A percentile compares a stretch with the other conserved stretches of the same genome.
Evolutionary conservation across 495 filamentous ascomycete genomes (phyloP).

Genomic region (Xylaria curta): DNA sequence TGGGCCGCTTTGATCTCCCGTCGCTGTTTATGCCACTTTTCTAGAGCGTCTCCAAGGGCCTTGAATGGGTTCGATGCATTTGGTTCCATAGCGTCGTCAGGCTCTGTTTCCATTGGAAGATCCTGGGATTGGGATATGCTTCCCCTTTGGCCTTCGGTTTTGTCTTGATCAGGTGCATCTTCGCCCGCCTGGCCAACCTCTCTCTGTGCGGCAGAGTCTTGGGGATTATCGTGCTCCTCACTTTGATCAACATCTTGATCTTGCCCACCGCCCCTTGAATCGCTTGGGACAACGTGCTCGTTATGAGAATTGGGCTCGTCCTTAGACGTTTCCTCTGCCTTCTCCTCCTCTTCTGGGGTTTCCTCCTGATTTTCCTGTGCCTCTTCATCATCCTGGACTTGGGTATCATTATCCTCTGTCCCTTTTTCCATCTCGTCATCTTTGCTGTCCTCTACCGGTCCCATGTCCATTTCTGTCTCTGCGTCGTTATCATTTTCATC

Average conservation of each 20-base stretch:
- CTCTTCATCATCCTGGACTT: constrained; percentile 50
- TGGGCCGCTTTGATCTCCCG: constrained; percentile 75
- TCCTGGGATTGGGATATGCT: constrained; percentile 59
- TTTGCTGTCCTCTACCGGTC: constrained; percentile 31
- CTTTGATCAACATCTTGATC: constrained; percentile 58
- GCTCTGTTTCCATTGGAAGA: constrained; percentile 53
- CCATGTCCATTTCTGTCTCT: constrained; percentile 39
- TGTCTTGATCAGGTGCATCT: constrained; percentile 56
- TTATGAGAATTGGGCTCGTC: constrained; percentile 61
- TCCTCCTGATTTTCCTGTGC: constrained; percentile 55
- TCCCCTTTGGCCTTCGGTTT: constrained; percentile 56
- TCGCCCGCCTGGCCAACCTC: constrained; percentile 57
- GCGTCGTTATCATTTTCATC: constrained; percentile 39
- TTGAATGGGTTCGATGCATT: constrained; percentile 74
- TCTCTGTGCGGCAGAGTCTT: constrained; percentile 53
- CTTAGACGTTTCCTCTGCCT: constrained; percentile 45
- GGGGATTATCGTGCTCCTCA: constrained; percentile 49
- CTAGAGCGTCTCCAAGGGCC: constrained; percentile 91
- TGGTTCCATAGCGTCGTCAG: constrained; percentile 51
- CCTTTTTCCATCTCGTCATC: constrained; percentile 42
- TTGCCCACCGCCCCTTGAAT: constrained; percentile 64
- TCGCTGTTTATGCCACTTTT: constrained; percentile 87
- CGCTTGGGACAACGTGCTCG: constrained; percentile 72
- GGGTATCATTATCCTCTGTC: constrained; percentile 36
- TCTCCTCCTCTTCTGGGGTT: constrained; percentile 38